Conservation (phyloP, 1,284 basidiomycete species). For the Pseudozyma sp. region DNA sequence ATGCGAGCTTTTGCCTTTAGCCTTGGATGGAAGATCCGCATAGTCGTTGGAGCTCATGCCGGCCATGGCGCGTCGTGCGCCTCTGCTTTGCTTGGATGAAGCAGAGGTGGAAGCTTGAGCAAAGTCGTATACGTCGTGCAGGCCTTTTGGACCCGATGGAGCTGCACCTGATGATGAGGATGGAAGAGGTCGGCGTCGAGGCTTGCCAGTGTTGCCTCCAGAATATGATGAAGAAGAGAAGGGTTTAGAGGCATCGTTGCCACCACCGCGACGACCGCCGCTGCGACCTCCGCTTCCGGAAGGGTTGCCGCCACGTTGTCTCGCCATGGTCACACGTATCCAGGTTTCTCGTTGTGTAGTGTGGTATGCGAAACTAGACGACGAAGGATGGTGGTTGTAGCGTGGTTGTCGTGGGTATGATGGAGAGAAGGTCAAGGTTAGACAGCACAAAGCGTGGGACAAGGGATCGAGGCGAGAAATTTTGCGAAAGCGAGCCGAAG, state of each 20-base stretch:
- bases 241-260: conserved; percentile 11
- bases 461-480: conserved; percentile 5
- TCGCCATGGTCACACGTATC: conserved; percentile 4
- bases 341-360: not conserved
- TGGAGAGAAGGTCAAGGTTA: not conserved
- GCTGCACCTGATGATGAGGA: not conserved
- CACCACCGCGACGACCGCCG: conserved; percentile 17
- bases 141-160: conserved; percentile 9
- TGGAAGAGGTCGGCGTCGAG: conserved; percentile 16
- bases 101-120: conserved; percentile 35
- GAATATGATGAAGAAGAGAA: conserved; percentile 35
- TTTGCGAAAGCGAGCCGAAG: conserved; percentile 1
- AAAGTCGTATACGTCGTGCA: conserved; percentile 36
- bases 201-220: conserved; percentile 12
- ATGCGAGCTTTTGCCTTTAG: conserved; percentile 28
- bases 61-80: conserved; percentile 29
- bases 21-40: conserved; percentile 34
- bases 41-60: conserved; percentile 39
- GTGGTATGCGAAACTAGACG: not conserved
- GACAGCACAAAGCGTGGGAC: not conserved
- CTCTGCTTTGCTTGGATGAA: conserved; percentile 25
- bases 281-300: not conserved
- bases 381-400: not conserved
- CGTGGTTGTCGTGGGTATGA: not conserved
- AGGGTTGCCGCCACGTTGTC: conserved; percentile 8